A percentile compares a stretch with the other conserved stretches of the same genome.
Conservation (phyloP, 2,329 filamentous ascomycete species). For the Botrytis galanthina region DNA sequence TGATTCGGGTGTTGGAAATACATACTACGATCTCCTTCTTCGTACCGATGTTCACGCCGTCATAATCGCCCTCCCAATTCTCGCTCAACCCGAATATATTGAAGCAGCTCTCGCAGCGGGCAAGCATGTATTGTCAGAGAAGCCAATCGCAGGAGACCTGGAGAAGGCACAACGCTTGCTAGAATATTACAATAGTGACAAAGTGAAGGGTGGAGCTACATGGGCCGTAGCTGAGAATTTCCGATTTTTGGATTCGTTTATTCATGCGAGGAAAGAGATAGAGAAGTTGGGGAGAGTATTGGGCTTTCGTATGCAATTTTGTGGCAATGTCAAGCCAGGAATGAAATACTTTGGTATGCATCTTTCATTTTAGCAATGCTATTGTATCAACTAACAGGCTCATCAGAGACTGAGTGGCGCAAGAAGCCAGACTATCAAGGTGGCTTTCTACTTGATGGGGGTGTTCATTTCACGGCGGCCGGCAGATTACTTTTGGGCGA, state of each 20-base stretch:
- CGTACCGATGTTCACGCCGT: constrained; percentile 38
- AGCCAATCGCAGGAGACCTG: constrained; percentile 52
- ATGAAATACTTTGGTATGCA: constrained; percentile 45
- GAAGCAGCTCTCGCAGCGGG: constrained; percentile 49
- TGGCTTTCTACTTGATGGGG: constrained; percentile 73
- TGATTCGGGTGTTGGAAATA: constrained; percentile 37
- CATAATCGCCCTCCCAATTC: constrained; percentile 49
- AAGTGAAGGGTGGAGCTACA: constrained; percentile 41
- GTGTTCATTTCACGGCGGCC: constrained; percentile 68
- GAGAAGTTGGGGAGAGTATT: constrained; percentile 53
- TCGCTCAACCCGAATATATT: constrained; percentile 48
- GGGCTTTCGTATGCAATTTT: constrained; percentile 51
- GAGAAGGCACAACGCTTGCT: constrained; percentile 49
- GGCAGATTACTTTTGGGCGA: constrained; percentile 57
- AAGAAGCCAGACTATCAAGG: constrained; percentile 69
- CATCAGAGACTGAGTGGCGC: constrained; percentile 56
- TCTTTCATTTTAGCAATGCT: neutral
- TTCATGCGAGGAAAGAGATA: constrained; percentile 50
- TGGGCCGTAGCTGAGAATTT: constrained; percentile 72
- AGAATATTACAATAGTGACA: constrained; percentile 44
- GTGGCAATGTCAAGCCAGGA: constrained; percentile 45
- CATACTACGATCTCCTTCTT: constrained; percentile 45
- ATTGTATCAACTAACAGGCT: neutral
- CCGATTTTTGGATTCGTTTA: constrained; percentile 58
- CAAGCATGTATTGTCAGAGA: constrained; percentile 56